Evolutionary conservation across 1,284 basidiomycete species (phyloP).

Genomic region (Rhodotorula mucilaginosa): DNA sequence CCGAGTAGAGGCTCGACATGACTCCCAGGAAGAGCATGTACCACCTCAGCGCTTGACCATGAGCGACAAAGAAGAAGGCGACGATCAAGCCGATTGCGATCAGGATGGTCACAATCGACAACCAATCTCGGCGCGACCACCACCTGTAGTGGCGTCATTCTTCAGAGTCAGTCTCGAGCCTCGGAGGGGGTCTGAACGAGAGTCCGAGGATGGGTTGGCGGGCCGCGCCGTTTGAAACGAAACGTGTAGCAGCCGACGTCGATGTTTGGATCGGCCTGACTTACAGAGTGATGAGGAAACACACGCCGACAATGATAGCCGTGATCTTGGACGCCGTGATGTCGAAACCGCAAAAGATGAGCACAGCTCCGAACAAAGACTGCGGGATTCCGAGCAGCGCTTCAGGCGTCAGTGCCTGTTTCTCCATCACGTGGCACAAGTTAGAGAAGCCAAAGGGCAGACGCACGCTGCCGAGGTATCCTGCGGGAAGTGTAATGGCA

Average conservation of each 20-base stretch:
- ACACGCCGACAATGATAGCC: conserved; percentile 72
- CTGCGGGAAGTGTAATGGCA: conserved; percentile 74
- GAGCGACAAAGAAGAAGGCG: conserved; percentile 78
- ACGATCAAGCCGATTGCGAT: conserved; percentile 57
- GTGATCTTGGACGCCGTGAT: conserved; percentile 90
- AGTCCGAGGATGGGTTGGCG: too few relatives aligned
- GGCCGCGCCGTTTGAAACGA: conserved; percentile 9
- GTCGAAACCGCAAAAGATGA: conserved; percentile 88
- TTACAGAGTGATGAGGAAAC: conserved; percentile 90
- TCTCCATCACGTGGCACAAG: too few relatives aligned
- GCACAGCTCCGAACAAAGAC: conserved; percentile 79
- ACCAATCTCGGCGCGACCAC: not conserved
- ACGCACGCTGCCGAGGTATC: conserved; percentile 75
- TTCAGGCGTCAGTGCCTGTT: not conserved
- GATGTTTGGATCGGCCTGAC: conserved; percentile 52
- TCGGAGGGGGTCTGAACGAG: too few relatives aligned
- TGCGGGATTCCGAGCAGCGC: not conserved
- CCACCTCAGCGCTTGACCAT: conserved; percentile 63
- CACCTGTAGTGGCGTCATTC: not conserved
- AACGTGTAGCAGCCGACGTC: conserved; percentile 71
- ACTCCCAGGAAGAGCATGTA: conserved; percentile 85
- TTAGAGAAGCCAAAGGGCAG: not conserved
- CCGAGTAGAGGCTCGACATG: conserved; percentile 82
- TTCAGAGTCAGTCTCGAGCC: not conserved
- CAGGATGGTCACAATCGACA: conserved; percentile 49